A percentile compares a stretch with the other conserved stretches of the same genome.
Conservation (phyloP, 805 yeast species). For the baker's yeast (Saccharomyces cerevisiae) region DNA sequence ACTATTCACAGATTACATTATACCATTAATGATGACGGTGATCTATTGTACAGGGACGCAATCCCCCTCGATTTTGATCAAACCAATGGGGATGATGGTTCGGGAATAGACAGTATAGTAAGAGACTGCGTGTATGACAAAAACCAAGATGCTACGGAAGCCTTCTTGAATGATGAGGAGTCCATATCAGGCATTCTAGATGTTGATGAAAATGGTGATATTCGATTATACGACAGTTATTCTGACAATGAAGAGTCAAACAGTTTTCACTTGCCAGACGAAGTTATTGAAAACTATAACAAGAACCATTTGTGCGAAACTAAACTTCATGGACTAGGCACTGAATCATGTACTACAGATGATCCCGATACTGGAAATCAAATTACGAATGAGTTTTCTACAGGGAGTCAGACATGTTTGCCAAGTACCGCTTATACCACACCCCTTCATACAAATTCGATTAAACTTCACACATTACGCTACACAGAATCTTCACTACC, state of each 20-base stretch:
- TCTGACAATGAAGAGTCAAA: conserved; percentile 4
- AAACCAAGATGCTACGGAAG: neutral
- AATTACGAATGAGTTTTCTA: neutral
- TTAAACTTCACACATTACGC: neutral
- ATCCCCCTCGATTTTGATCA: neutral
- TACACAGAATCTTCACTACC: neutral
- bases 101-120: neutral
- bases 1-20: conserved; percentile 18
- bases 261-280: neutral
- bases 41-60: conserved; percentile 16
- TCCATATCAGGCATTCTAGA: conserved; percentile 7
- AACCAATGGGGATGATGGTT: neutral
- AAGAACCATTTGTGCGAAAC: conserved; percentile 14
- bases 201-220: conserved; percentile 19
- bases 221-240: conserved; percentile 5
- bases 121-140: conserved; percentile 1
- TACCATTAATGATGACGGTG: conserved; percentile 19
- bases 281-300: conserved; percentile 16
- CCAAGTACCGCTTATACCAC: neutral
- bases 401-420: neutral
- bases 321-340: neutral
- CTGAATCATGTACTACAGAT: neutral
- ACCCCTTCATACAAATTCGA: neutral
- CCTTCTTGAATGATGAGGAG: neutral
- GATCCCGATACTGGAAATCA: neutral